Evolutionary conservation across 148 eudicot genomes (phyloP), one percentile per base, ranked within the genome.

Genomic region (Vaccinium vitisidaea): DNA sequence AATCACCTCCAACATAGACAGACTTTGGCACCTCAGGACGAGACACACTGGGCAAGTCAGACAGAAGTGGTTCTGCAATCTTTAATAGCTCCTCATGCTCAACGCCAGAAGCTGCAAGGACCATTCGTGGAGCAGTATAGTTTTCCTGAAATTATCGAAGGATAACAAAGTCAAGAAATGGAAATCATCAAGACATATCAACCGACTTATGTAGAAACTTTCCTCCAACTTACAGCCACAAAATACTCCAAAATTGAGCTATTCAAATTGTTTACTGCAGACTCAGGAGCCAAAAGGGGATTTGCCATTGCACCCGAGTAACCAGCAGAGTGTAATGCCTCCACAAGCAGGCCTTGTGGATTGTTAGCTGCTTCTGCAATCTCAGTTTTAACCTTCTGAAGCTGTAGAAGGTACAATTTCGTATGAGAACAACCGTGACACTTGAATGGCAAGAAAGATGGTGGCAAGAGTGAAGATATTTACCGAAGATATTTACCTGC

Each of bases 91-190:
- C 93, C 80, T 92, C 94, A 80, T 95, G 99, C 74, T 95, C 96
- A 87, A 97, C 98, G 78, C 99, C 99, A 67, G 95, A 93, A 84
- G 99, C 98, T 86, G 98, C 95, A 91, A 97, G 97, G 23, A 95
- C 98, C 90, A 97, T 91, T 81, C 98, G 90, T 25, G 98, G 89
- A 85, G 95, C 99, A 84, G 98, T 95, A 84, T 93, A 97, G 80
- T 97, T 91, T 82, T 91, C 93, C 98, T 97, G 88, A 83, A 81
- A 87, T 80, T 56, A 23, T 69, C 83, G 82, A 84, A 85, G 55
- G 13, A 50, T 79, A n/a, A 70, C 6, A 11, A 63, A 75, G 70
- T 84, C 53, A 50, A 74, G 25, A 43, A 53, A 69, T 27, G 82
- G 25, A 80, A 55, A 80, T n/a, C 5, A 25, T 18, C 39, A 7